Evolutionary conservation across 139 green algal genomes (phyloP).

Genomic region (Volvox reticuliferus): DNA sequence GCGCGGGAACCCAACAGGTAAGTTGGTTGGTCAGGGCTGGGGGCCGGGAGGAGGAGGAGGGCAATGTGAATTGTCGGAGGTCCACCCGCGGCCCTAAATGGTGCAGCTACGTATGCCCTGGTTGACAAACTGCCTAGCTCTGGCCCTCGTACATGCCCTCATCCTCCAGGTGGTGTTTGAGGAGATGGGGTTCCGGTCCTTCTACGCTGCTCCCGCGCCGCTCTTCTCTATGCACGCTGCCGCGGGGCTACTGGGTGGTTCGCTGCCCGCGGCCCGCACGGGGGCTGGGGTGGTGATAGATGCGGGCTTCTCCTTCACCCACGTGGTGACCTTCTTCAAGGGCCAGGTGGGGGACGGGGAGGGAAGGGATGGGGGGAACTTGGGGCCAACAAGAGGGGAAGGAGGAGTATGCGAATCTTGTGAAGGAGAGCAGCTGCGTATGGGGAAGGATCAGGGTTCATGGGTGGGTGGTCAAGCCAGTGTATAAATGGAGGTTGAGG

Average conservation of each 20-base stretch:
- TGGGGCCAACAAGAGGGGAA: background rate
- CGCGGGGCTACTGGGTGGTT: conserved; percentile 22
- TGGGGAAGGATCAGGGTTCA: too few species aligned
- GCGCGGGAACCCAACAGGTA: conserved; percentile 73
- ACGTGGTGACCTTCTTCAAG: conserved; percentile 83
- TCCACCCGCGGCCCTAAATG: too few species aligned
- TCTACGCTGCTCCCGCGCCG: conserved; percentile 70
- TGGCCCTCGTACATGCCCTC: background rate
- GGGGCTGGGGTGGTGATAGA: conserved; percentile 72
- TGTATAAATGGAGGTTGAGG: too few species aligned
- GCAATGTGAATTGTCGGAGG: too few species aligned
- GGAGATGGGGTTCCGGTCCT: conserved; percentile 79
- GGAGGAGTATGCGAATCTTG: background rate
- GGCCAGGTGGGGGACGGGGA: conserved; percentile 53
- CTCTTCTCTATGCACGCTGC: conserved; percentile 69
- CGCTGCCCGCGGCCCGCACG: background rate
- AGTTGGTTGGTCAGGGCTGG: background rate
- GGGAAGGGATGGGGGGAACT: conserved; percentile 13
- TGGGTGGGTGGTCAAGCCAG: too few species aligned
- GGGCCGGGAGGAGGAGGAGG: background rate
- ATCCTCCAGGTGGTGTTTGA: conserved; percentile 83
- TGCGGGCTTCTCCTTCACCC: conserved; percentile 85
- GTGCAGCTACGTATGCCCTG: too few species aligned
- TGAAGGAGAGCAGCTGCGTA: too few species aligned
- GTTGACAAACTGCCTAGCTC: too few species aligned